A percentile compares a stretch with the other conserved stretches of the same genome.
phyloP scores from a whole-genome alignment of 306 rosid species.

The Lupinus albus region DNA sequence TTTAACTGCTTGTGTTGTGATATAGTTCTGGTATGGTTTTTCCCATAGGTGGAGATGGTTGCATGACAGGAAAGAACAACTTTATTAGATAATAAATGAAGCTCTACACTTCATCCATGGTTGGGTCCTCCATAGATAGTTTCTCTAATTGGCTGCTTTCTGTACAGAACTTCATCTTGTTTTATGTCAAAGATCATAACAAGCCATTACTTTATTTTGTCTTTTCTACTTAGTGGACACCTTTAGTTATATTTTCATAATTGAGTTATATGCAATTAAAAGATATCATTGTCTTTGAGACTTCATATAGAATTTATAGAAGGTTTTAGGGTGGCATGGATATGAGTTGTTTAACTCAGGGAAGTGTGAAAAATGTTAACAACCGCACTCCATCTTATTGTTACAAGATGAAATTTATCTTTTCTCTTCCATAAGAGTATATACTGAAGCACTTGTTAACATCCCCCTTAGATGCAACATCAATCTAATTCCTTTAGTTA shows the following conservation, averaged over 20 bases:
- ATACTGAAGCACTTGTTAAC: too few relatives aligned
- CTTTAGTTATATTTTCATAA: constrained; percentile 15
- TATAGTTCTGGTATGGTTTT: background rate
- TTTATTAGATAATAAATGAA: constrained; percentile 59
- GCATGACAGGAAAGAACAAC: constrained; percentile 76
- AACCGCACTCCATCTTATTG: too few relatives aligned
- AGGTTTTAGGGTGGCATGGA: too few relatives aligned
- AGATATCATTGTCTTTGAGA: too few relatives aligned
- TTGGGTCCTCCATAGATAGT: constrained; percentile 39
- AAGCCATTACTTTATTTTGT: constrained; percentile 26
- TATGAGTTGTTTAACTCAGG: too few relatives aligned
- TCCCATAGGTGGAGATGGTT: constrained; percentile 90
- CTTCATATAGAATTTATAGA: too few relatives aligned
- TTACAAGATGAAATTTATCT: too few relatives aligned
- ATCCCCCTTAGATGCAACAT: too few relatives aligned
- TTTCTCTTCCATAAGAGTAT: too few relatives aligned
- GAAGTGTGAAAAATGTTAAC: too few relatives aligned
- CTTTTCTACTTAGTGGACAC: constrained; percentile 29
- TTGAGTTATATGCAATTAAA: constrained; percentile 26
- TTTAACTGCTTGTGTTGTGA: background rate
- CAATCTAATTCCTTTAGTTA: too few relatives aligned
- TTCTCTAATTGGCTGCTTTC: constrained; percentile 39
- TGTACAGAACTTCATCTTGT: constrained; percentile 51
- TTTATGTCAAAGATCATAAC: constrained; percentile 40
- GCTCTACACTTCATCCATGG: constrained; percentile 25